Base-by-base conservation (phyloP, 148 eudicot species). In the Tetragonia tetragonoides region DNA sequence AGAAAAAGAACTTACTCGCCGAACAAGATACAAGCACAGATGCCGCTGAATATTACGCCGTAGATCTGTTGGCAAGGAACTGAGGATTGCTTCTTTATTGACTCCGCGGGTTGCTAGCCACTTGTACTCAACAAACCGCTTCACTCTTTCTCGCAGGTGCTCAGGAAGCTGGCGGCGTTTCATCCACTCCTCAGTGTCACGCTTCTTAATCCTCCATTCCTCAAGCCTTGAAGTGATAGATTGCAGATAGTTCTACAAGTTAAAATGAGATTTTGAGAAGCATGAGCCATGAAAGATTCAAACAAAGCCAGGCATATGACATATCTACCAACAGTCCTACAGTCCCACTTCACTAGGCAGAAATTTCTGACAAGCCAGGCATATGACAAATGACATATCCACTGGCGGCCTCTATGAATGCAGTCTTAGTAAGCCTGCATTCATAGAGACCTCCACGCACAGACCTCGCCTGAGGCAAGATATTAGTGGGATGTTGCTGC, bases 131-230 rank as follows among this genome's bases (percentile, higher is more conserved):
- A 89, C 93, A 81, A 86, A 93, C 21, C 88, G 85, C 11, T 92
- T 84, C 28, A 86, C 92, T 69, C 97, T 88, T 79, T 81, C 83
- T 70, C 81, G 87, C 38, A 91, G 70, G 80, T 82, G 87, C 69
- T 81, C 82, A 34, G 98, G 97, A 65, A 93, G 91, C 70, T 93
- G 96, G 6, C 98, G 87, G 82, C 91, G 98, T 76, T 82, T 88
- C 96, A 93, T 93, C 98, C 98, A 93, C 83, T 90, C 94, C 82
- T 93, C 98, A 10, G 96, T 93, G 80, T 93, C 98, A 53, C 94
- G 86, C 44, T 90, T 86, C 78, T 81, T 91, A 39, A 93, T 88
- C 83, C 98, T 90, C 98, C 98, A 93, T 68, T 93, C 92, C 80
- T 93, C 98, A 7, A 93, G 94, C 88, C 98, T 91, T 79, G 92